Base-by-base conservation (phyloP, 495 filamentous ascomycete genomes). In the Peziza echinospora region DNA sequence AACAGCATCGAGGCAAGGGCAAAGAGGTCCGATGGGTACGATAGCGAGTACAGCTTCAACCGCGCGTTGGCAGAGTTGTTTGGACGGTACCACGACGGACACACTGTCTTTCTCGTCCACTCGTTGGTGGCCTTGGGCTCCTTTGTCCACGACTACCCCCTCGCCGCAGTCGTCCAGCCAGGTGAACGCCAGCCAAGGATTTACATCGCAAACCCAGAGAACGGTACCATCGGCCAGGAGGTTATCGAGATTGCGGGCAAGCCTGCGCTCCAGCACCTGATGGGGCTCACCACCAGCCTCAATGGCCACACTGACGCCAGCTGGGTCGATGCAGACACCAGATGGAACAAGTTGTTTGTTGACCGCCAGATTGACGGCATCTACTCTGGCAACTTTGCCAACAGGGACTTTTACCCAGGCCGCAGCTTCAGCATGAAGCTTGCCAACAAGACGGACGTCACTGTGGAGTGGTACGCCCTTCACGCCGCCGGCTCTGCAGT, bases 251-350 rank as follows among this genome's bases (percentile, higher is more conserved):
- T 56, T 5, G 53, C 54, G 44, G 52, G 46, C 5, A 6, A 37
- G 5, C 21, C 28, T 23, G 16, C 41, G 3, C 22, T 34, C 2
- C 41, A 51, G 6, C 53, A 55, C 46, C 37, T 56, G 21, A 34
- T 17, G 3, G 13, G 44, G 13, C 37, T 56, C 44, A 49, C 44
- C n/a, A 52, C 51, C n/a, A 51, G 1, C 11, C 42, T 51, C n/a
- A 44, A 48, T 1, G 52, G 52, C 5, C 24, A n/a, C n/a, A n/a
- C n/a, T n/a, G n/a, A n/a, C n/a, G n/a, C 48, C 13, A 13, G 5
- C 8, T 56, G 53, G 52, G 41, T 55, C 7, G 54, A 56, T 28
- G 52, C 54, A 7, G 52, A 56, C 25, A 52, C 54, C 1, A 50
- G 54, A 23, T 56, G 34, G 24, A 56, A 56, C 21, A 26, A 55